Evolutionary conservation across 352 stramenopile species (phyloP).

Genomic region (Phytophthora hybrid): DNA sequence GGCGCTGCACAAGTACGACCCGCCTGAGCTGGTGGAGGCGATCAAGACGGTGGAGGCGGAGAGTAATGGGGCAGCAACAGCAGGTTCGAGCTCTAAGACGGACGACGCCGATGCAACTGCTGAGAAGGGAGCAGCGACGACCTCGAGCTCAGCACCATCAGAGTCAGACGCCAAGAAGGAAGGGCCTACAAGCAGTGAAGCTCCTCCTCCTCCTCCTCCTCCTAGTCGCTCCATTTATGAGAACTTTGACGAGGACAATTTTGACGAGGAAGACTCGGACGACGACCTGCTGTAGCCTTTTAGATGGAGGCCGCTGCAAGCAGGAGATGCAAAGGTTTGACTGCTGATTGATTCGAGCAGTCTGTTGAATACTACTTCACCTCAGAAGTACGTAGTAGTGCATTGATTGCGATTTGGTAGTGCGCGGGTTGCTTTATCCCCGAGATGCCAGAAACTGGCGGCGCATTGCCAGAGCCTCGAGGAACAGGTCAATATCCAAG

Average conservation of each 20-base stretch:
- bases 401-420: conserved; percentile 15
- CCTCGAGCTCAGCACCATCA: conserved; percentile 8
- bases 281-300: conserved; percentile 73
- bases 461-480: conserved; percentile 74
- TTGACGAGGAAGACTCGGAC: conserved; percentile 59
- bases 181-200: not conserved
- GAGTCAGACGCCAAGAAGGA: conserved; percentile 4
- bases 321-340: no score
- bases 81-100: not conserved
- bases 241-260: conserved; percentile 73
- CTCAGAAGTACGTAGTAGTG: not conserved
- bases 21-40: conserved; percentile 58
- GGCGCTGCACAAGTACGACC: conserved; percentile 84
- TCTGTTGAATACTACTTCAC: conserved; percentile 25
- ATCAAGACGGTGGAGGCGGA: conserved; percentile 9
- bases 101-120: not conserved
- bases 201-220: not conserved
- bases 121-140: not conserved
- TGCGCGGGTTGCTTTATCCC: conserved; percentile 24
- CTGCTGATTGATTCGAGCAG: no score
- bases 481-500: conserved; percentile 83
- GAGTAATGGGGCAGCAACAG: not conserved
- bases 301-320: not conserved
- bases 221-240: conserved; percentile 68
- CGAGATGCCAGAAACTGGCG: conserved; percentile 73